phyloP scores from a whole-genome alignment of 1,284 basidiomycete species.

The Ceratobasidium sp. region DNA sequence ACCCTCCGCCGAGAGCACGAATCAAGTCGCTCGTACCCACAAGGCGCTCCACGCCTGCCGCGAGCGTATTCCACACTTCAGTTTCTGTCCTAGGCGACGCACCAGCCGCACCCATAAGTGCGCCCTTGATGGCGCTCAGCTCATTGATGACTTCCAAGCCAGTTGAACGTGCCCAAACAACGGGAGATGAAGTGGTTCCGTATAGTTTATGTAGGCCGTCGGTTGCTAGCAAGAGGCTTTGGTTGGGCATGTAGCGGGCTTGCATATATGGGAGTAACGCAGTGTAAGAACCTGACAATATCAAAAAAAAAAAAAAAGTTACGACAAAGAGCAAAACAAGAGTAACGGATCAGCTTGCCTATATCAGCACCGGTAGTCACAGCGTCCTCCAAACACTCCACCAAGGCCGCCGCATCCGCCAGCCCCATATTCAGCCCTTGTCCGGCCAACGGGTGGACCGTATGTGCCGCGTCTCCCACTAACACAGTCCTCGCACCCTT shows the following conservation, averaged over 20 bases:
- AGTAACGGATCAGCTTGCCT: slow-evolving; percentile 61
- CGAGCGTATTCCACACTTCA: slow-evolving; percentile 57
- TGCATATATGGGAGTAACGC: slow-evolving; percentile 82
- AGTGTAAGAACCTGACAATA: slow-evolving; percentile 75
- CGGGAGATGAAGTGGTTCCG: slow-evolving; percentile 69
- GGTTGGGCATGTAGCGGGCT: slow-evolving; percentile 87
- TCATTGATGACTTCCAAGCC: slow-evolving; percentile 95
- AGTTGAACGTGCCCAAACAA: slow-evolving; percentile 88
- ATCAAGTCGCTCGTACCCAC: slow-evolving; percentile 52
- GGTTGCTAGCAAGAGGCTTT: slow-evolving; percentile 82
- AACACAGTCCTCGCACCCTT: slow-evolving; percentile 81
- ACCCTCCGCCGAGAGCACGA: slow-evolving; percentile 32
- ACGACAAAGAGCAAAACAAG: neutral
- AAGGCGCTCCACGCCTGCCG: slow-evolving; percentile 58
- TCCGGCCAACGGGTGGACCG: slow-evolving; percentile 96
- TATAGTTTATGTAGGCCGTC: slow-evolving; percentile 94
- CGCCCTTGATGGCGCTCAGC: slow-evolving; percentile 82
- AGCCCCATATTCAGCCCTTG: slow-evolving; percentile 96
- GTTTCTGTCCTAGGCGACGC: slow-evolving; percentile 47
- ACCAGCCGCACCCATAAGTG: slow-evolving; percentile 86
- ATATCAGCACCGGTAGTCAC: slow-evolving; percentile 80
- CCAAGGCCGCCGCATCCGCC: slow-evolving; percentile 82
- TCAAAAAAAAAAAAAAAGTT: too few species aligned
- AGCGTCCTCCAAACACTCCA: slow-evolving; percentile 71
- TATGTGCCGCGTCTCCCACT: slow-evolving; percentile 97